phyloP scores from a whole-genome alignment of 352 stramenopile genomes.

The Globisporangium orthogonon region DNA sequence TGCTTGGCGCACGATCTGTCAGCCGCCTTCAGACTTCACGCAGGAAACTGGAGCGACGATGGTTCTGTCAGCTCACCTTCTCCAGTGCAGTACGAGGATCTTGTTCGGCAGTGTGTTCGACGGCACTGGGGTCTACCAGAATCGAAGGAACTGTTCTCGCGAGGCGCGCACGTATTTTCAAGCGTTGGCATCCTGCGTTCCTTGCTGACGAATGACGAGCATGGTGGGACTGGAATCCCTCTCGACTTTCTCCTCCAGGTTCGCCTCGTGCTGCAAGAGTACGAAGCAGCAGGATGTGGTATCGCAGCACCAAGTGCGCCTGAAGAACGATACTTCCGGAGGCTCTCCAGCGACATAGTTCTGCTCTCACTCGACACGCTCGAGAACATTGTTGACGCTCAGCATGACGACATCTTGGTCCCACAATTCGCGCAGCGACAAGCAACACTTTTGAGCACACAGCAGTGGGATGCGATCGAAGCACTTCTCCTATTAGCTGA shows the following conservation, averaged over 20 bases:
- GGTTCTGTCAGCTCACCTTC: not conserved
- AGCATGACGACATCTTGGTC: not conserved
- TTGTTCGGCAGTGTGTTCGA: conserved; percentile 30
- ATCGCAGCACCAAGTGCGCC: conserved; percentile 4
- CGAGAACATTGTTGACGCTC: conserved; percentile 17
- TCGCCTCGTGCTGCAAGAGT: conserved; percentile 26
- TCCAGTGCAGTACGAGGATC: conserved; percentile 6
- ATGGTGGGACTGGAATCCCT: conserved; percentile 17
- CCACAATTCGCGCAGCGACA: conserved; percentile 21
- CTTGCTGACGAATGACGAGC: conserved; percentile 17
- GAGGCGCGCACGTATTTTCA: conserved; percentile 35
- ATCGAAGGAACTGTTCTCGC: conserved; percentile 24
- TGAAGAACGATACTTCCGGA: conserved; percentile 21
- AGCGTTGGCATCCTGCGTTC: conserved; percentile 29
- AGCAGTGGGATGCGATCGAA: conserved; percentile 31
- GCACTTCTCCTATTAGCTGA: conserved; percentile 9
- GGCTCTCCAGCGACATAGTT: conserved; percentile 15
- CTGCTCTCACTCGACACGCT: conserved; percentile 38
- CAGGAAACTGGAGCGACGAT: not conserved
- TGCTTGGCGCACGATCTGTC: conserved; percentile 30
- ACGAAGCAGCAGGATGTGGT: conserved; percentile 28
- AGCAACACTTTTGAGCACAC: conserved; percentile 19
- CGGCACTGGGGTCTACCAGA: conserved; percentile 33
- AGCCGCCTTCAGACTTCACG: conserved; percentile 11
- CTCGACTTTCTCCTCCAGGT: conserved; percentile 23